Conservation (phyloP, 1,284 basidiomycete genomes). For the Farysia itapuensis region DNA sequence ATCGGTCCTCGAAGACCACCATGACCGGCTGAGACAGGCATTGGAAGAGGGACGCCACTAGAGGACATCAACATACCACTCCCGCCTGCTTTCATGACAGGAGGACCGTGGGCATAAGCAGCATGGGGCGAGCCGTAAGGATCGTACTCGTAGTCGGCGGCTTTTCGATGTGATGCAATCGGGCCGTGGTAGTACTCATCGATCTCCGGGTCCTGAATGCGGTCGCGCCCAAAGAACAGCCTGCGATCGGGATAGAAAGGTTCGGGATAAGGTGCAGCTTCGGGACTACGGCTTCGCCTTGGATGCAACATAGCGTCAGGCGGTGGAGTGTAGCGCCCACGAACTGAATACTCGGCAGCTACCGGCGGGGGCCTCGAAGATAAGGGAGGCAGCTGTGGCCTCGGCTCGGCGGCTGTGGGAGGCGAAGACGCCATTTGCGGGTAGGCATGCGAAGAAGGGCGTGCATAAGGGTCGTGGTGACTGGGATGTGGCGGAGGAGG, state of each 20-base stretch:
- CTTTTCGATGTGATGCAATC: too few species aligned
- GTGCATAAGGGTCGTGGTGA: conserved; percentile 11
- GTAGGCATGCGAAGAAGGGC: conserved; percentile 20
- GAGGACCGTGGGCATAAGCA: conserved; percentile 7
- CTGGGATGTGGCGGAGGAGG: conserved; percentile 5
- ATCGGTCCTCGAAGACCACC: conserved; percentile 2
- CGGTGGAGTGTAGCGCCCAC: conserved; percentile 24
- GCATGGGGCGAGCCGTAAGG: conserved; percentile 22
- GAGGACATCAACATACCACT: conserved; percentile 7
- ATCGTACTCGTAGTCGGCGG: conserved; percentile 16
- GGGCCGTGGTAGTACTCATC: conserved; percentile 30
- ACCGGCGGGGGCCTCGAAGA: conserved; percentile 10
- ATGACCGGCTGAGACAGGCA: conserved; percentile 3
- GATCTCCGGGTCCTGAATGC: conserved; percentile 33
- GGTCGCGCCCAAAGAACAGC: conserved; percentile 33
- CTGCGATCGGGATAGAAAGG: conserved; percentile 38
- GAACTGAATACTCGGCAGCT: conserved; percentile 5
- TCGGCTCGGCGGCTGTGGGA: conserved; percentile 12
- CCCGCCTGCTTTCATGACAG: not conserved
- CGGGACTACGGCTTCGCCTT: conserved; percentile 16
- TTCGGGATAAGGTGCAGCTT: conserved; percentile 17
- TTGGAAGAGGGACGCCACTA: not conserved
- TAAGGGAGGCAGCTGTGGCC: conserved; percentile 30
- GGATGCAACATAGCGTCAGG: conserved; percentile 9
- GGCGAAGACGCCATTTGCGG: conserved; percentile 17